Percentiles rank a stretch among this genome's conserved stretches.
These are phyloP conservation scores for button mushroom (Agaricus bisporus) DNA, from an alignment of 768 basidiomycete genomes.

Conservation along the genomic window DNA sequence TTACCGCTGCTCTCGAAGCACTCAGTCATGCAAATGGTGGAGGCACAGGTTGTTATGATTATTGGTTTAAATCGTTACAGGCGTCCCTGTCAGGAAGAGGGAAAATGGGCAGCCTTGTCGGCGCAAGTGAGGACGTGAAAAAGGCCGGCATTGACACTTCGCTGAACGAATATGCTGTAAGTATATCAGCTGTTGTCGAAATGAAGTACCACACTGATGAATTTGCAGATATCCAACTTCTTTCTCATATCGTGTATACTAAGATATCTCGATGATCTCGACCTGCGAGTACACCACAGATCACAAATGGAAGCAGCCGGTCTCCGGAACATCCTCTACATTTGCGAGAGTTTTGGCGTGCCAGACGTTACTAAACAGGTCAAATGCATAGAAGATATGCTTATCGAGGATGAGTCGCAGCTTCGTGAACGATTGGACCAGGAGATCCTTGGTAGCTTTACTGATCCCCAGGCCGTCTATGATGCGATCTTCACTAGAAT, in stretches of 20 bases:
- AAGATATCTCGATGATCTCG: constrained; percentile 63
- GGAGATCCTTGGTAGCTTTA: constrained; percentile 68
- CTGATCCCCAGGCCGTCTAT: constrained; percentile 82
- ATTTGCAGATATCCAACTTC: constrained; percentile 59
- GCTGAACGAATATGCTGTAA: constrained; percentile 82
- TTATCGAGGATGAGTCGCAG: constrained; percentile 71
- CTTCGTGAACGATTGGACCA: constrained; percentile 73
- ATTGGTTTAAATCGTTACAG: constrained; percentile 86
- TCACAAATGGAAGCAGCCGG: constrained; percentile 88
- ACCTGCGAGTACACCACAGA: constrained; percentile 81
- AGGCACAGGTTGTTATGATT: constrained; percentile 62
- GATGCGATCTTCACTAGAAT: constrained; percentile 72
- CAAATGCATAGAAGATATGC: constrained; percentile 45
- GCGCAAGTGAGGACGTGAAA: constrained; percentile 87
- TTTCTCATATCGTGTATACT: constrained; percentile 69
- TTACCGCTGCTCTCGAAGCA: constrained; percentile 68
- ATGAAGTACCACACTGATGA: constrained; percentile 1
- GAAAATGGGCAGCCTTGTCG: constrained; percentile 92
- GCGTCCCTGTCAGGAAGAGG: constrained; percentile 75
- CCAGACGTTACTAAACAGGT: constrained; percentile 63
- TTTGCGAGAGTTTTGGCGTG: constrained; percentile 63
- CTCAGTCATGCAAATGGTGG: constrained; percentile 66
- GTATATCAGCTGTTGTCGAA: constrained; percentile 19
- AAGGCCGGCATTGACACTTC: constrained; percentile 59
- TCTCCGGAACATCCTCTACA: constrained; percentile 61